Conservation (phyloP, 306 rosid genomes). For the Abrus precatorius region DNA sequence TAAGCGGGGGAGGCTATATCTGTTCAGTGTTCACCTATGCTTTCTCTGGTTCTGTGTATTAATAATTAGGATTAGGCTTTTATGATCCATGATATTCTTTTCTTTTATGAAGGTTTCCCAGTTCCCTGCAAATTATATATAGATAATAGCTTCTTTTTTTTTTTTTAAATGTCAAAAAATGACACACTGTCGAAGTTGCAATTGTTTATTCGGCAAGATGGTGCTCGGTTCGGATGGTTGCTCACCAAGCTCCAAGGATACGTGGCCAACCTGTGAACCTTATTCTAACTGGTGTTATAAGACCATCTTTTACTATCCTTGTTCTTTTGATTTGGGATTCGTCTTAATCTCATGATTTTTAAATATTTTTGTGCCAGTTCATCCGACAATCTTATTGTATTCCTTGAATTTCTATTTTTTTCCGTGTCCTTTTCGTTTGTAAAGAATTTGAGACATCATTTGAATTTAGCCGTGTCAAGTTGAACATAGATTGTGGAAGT, state of each 20-base stretch:
- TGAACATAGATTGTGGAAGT: neutral
- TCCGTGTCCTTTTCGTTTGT: conserved; percentile 11
- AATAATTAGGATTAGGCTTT: neutral
- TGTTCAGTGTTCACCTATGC: conserved; percentile 35
- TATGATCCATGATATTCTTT: neutral
- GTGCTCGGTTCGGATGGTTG: neutral
- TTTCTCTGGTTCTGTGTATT: neutral
- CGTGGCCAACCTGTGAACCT: conserved; percentile 8
- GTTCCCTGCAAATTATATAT: neutral
- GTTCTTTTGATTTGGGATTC: neutral
- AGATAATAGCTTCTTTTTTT: neutral
- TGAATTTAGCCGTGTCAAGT: neutral
- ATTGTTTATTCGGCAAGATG: neutral
- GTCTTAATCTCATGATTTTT: conserved; percentile 6
- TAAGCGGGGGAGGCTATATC: conserved; percentile 43
- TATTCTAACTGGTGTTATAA: neutral
- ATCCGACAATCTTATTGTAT: neutral
- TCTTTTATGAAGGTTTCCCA: conserved; percentile 6
- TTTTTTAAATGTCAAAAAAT: neutral
- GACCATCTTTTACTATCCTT: neutral
- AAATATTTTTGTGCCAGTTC: neutral
- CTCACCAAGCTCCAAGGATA: neutral
- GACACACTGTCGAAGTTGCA: neutral
- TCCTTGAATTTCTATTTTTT: neutral
- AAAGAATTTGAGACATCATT: conserved; percentile 16